Evolutionary conservation across 75 land plant species (phyloP).

Genomic region (Isoetes taiwanensis): DNA sequence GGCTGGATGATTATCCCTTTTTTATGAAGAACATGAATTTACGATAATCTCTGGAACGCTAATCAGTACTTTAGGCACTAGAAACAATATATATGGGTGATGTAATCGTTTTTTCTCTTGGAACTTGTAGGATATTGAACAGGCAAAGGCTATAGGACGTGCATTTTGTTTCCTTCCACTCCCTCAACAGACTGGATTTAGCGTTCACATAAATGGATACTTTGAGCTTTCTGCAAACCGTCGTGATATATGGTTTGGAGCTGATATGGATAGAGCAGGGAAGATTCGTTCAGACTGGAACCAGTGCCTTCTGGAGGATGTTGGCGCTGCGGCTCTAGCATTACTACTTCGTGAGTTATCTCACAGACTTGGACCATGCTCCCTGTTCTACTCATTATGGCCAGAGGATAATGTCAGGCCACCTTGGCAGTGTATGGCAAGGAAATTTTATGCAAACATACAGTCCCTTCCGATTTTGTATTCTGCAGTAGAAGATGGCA

Average conservation of each 20-base stretch:
- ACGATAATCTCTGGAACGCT: too few relatives aligned
- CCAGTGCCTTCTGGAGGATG: conserved; percentile 60
- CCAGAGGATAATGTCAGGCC: conserved; percentile 62
- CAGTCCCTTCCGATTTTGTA: conserved; percentile 32
- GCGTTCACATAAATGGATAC: conserved; percentile 82
- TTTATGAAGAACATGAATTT: too few relatives aligned
- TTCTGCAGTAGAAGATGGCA: conserved; percentile 52
- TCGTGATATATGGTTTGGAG: conserved; percentile 90
- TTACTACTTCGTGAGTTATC: conserved; percentile 39
- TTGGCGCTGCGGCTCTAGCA: conserved; percentile 49
- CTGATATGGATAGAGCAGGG: conserved; percentile 91
- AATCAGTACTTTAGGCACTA: too few relatives aligned
- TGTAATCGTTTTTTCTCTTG: too few relatives aligned
- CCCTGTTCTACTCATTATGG: conserved; percentile 60
- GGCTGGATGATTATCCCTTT: too few relatives aligned
- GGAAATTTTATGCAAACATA: conserved; percentile 37
- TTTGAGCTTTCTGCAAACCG: conserved; percentile 94
- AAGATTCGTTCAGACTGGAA: conserved; percentile 91
- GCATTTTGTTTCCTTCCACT: conserved; percentile 94
- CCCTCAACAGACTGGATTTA: conserved; percentile 71
- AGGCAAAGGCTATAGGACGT: conserved; percentile 40
- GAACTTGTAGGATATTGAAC: conserved; percentile 18
- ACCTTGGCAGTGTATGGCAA: conserved; percentile 73
- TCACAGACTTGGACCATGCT: conserved; percentile 24
- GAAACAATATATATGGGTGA: too few relatives aligned